phyloP scores from a whole-genome alignment of 495 filamentous ascomycete species.

The Podospora conica region DNA sequence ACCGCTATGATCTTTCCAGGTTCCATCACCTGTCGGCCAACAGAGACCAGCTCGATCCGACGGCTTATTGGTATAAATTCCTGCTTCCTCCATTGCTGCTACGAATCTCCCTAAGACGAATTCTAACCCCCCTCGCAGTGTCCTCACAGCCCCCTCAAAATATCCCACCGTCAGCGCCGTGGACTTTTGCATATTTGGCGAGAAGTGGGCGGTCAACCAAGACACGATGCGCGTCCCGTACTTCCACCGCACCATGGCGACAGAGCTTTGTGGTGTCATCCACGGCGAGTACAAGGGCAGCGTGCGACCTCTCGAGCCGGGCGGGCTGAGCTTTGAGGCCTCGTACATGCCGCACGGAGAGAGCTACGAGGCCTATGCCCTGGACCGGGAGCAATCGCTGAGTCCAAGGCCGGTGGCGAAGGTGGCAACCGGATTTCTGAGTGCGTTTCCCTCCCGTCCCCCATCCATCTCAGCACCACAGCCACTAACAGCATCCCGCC shows the following conservation, averaged over 20 bases:
- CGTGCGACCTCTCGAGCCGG: slow-evolving; percentile 48
- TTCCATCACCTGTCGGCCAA: slow-evolving; percentile 67
- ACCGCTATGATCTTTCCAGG: slow-evolving; percentile 69
- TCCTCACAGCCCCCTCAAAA: slow-evolving; percentile 58
- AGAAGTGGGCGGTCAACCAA: slow-evolving; percentile 61
- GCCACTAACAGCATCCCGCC: background rate
- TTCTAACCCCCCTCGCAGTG: slow-evolving; percentile 17
- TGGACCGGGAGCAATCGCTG: slow-evolving; percentile 4
- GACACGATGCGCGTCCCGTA: slow-evolving; percentile 66
- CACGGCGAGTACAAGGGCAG: slow-evolving; percentile 55
- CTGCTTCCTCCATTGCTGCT: background rate
- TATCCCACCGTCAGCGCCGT: slow-evolving; percentile 57
- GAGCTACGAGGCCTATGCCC: slow-evolving; percentile 16
- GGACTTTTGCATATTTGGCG: slow-evolving; percentile 70
- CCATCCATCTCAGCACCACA: background rate
- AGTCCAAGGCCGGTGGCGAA: slow-evolving; percentile 1
- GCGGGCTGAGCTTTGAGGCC: slow-evolving; percentile 49
- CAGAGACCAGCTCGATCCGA: slow-evolving; percentile 66
- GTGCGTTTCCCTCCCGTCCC: slow-evolving; percentile 3
- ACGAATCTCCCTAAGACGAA: background rate
- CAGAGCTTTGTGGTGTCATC: slow-evolving; percentile 54
- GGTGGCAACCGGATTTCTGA: slow-evolving; percentile 12
- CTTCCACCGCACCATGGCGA: slow-evolving; percentile 66
- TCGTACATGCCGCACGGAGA: slow-evolving; percentile 27
- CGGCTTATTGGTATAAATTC: slow-evolving; percentile 51